phyloP scores from a whole-genome alignment of 2,329 filamentous ascomycete genomes.

The Aureobasidium sp. region DNA sequence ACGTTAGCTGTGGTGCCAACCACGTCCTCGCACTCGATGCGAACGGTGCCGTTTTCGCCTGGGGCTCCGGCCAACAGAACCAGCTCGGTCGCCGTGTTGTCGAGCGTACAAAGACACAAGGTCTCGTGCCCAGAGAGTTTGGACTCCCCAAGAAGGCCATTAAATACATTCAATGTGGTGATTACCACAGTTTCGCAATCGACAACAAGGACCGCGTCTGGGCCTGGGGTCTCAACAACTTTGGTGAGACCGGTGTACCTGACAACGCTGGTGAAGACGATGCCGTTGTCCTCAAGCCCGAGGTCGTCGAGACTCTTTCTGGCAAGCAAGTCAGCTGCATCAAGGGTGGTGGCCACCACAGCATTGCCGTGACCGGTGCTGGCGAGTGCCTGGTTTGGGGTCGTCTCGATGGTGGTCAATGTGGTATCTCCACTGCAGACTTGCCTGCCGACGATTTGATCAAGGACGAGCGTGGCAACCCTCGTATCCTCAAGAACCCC shows the following conservation, averaged over 20 bases:
- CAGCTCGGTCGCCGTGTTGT: slow-evolving; percentile 60
- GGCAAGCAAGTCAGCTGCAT: slow-evolving; percentile 60
- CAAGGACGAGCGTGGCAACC: slow-evolving; percentile 56
- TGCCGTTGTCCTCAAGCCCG: slow-evolving; percentile 65
- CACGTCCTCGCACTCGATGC: slow-evolving; percentile 62
- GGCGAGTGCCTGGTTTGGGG: slow-evolving; percentile 56
- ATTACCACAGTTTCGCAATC: slow-evolving; percentile 76
- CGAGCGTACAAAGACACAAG: slow-evolving; percentile 50
- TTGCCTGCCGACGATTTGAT: slow-evolving; percentile 54
- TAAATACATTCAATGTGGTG: slow-evolving; percentile 59
- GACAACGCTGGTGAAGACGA: slow-evolving; percentile 60
- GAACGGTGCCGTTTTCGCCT: slow-evolving; percentile 59
- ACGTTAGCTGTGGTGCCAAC: slow-evolving; percentile 61
- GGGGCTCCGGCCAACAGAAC: slow-evolving; percentile 68
- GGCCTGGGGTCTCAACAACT: slow-evolving; percentile 83
- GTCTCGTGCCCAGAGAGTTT: slow-evolving; percentile 50
- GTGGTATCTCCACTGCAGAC: slow-evolving; percentile 41
- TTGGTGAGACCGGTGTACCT: slow-evolving; percentile 67
- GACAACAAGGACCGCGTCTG: slow-evolving; percentile 63
- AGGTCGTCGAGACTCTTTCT: slow-evolving; percentile 57
- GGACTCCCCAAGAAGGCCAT: slow-evolving; percentile 52
- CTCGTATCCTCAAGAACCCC: slow-evolving; percentile 66
- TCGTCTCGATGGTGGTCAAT: slow-evolving; percentile 52
- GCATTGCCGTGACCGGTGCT: slow-evolving; percentile 48
- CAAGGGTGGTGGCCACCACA: slow-evolving; percentile 70